Evolutionary conservation across 805 yeast genomes (phyloP).

Genomic region (Kazachstania psychrophila): DNA sequence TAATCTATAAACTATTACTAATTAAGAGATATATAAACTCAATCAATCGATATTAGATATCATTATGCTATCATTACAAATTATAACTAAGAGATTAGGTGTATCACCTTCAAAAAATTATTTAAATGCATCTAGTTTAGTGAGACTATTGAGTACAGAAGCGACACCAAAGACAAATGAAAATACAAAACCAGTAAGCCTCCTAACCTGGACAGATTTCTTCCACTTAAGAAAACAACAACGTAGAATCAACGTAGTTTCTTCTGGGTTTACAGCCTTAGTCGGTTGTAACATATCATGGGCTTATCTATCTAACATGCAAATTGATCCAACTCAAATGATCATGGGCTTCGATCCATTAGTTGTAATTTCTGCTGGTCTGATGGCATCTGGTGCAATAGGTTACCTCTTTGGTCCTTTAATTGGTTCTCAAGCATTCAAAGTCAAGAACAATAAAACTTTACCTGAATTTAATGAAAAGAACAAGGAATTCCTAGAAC

Average conservation of each 20-base stretch:
- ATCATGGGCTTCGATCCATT: conserved; percentile 87
- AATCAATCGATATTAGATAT: background rate
- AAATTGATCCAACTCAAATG: conserved; percentile 79
- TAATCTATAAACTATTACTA: too few relatives aligned
- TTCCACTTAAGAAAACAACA: conserved; percentile 67
- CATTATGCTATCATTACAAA: background rate
- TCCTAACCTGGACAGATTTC: conserved; percentile 70
- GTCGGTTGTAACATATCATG: conserved; percentile 61
- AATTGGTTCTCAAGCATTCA: conserved; percentile 64
- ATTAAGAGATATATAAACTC: background rate
- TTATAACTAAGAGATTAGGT: conserved; percentile 1
- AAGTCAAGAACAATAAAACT: conserved; percentile 38
- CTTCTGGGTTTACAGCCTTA: conserved; percentile 61
- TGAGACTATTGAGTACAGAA: conserved; percentile 3
- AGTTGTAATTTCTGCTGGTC: conserved; percentile 66
- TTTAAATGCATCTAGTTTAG: background rate
- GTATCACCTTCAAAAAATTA: background rate
- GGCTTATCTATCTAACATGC: conserved; percentile 67
- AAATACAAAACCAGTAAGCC: background rate
- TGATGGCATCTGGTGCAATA: conserved; percentile 59
- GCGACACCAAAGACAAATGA: background rate
- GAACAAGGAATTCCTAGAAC: conserved; percentile 67
- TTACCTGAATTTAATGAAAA: conserved; percentile 45
- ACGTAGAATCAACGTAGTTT: conserved; percentile 55
- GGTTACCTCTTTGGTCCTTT: conserved; percentile 82